Percentiles rank a stretch among this genome's conserved stretches.
These are phyloP conservation scores for Metarhizium brunneum DNA, from an alignment of 2,329 filamentous ascomycete species.

Conservation along the genomic window DNA sequence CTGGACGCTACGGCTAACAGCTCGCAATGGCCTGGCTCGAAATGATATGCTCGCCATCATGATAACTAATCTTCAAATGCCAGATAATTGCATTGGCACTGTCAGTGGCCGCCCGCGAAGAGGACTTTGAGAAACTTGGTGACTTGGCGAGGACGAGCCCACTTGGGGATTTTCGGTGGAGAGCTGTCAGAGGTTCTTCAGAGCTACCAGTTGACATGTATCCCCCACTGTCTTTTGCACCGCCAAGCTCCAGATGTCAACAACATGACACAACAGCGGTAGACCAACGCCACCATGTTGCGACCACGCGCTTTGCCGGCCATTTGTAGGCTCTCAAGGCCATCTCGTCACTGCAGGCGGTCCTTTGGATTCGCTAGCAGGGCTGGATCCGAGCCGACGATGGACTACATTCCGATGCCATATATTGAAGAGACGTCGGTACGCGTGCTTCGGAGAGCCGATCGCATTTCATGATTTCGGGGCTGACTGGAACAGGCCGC, in stretches of 20 bases:
- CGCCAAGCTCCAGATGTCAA: not conserved
- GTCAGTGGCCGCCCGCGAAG: not conserved
- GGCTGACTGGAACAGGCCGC: constrained; percentile 47
- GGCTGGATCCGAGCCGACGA: constrained; percentile 17
- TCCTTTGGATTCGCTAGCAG: constrained; percentile 33
- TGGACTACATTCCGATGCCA: constrained; percentile 43
- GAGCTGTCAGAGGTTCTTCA: not conserved
- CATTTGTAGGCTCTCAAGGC: constrained; percentile 16
- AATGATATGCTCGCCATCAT: constrained; percentile 1
- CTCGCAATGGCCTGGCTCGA: constrained; percentile 12
- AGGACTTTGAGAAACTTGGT: not conserved
- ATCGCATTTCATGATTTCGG: not conserved
- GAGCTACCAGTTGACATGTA: too few species aligned
- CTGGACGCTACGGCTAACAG: constrained; percentile 1
- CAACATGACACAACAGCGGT: constrained; percentile 1
- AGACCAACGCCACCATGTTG: constrained; percentile 14
- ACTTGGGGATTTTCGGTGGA: constrained; percentile 1
- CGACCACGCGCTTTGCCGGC: constrained; percentile 21
- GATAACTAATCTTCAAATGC: not conserved
- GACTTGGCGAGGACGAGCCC: too few species aligned
- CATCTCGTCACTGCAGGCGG: constrained; percentile 26
- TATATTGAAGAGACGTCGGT: constrained; percentile 43
- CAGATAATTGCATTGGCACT: not conserved
- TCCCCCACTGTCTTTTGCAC: too few species aligned
- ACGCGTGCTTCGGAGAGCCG: constrained; percentile 9